These are phyloP conservation scores for Trichoderma oligosporum DNA, from an alignment of 2,329 filamentous ascomycete species.

Conservation along the genomic window DNA sequence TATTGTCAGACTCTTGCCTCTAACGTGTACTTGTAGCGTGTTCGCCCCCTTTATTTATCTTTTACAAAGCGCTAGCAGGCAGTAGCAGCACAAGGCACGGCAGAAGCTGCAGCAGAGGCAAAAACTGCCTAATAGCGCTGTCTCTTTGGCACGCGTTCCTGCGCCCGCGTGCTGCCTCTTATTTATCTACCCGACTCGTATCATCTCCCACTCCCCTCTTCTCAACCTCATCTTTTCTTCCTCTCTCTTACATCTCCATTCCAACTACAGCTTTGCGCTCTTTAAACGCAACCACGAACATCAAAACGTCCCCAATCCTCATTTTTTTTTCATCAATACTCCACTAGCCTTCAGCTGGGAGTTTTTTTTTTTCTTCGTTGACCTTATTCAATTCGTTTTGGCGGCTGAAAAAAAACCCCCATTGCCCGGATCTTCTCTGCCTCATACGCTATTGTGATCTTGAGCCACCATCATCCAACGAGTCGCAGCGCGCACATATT, in stretches of 20 bases:
- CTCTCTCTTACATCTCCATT: slow-evolving; percentile 12
- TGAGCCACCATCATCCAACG: not conserved
- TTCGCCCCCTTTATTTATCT: not conserved
- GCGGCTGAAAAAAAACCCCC: slow-evolving; percentile 1
- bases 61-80: too few species aligned
- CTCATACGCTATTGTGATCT: not conserved
- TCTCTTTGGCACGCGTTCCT: slow-evolving; percentile 19
- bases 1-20: too few species aligned
- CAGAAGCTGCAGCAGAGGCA: not conserved
- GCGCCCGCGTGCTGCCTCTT: slow-evolving; percentile 3
- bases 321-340: not conserved
- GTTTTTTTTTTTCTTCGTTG: not conserved
- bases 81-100: not conserved
- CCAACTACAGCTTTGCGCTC: not conserved
- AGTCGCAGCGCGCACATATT: slow-evolving; percentile 8
- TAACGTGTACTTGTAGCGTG: not conserved
- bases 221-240: slow-evolving; percentile 5
- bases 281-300: not conserved
- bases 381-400: not conserved
- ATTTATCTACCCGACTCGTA: slow-evolving; percentile 11
- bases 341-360: not conserved
- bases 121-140: too few species aligned
- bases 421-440: slow-evolving; percentile 4
- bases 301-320: not conserved
- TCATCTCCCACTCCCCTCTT: slow-evolving; percentile 9